Base-by-base conservation (phyloP, 164 flowering plant species). In the Litsea cubeba region DNA sequence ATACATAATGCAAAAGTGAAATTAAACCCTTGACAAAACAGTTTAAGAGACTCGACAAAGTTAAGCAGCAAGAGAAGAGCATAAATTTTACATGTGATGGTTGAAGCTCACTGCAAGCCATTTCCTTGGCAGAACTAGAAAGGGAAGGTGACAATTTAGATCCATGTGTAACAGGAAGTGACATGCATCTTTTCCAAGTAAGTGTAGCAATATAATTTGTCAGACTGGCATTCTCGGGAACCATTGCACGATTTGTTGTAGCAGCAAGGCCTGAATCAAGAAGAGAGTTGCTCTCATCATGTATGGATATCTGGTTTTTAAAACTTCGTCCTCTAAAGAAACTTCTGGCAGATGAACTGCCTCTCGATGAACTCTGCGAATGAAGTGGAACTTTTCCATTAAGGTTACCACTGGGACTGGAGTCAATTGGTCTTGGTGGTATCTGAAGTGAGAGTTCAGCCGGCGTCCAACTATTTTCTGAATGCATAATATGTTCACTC, bases 131-230 rank as follows among this genome's bases (percentile, higher is more conserved):
- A 65, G 91, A 88, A 8, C 78, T 73, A 12, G 83, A 12, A 80
- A 79, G 72, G 25, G 82, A 80, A 64, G 95, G 89, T 51, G 95
- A 83, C 82, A 85, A 72, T 57, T 79, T 78, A 50, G 90, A 73
- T 65, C 83, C 88, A 22, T 71, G 94, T 57, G 87, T 83, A 68
- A 84, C 90, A 54, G 97, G 98, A 75, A 94, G 93, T 32, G 98
- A 94, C 2, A 83, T 63, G 83, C 93, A 87, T 80, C 88, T 88
- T 80, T 85, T 74, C 94, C 94, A 86, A 50, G 83, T 57, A 46
- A 81, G 69, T 2, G 76, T 26, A 11, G 90, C 70, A 58, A 71
- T 26, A 15, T 79, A 17, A 74, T 75, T 76, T 22, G 87, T 64
- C 72, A 84, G 51, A 62, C 67, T 70, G 57, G 93, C 87, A 72